Evolutionary conservation across 192 early-diverging fungal genomes (phyloP), one percentile per base, ranked within the genome.

Genomic region (Umbelopsis isabellina): DNA sequence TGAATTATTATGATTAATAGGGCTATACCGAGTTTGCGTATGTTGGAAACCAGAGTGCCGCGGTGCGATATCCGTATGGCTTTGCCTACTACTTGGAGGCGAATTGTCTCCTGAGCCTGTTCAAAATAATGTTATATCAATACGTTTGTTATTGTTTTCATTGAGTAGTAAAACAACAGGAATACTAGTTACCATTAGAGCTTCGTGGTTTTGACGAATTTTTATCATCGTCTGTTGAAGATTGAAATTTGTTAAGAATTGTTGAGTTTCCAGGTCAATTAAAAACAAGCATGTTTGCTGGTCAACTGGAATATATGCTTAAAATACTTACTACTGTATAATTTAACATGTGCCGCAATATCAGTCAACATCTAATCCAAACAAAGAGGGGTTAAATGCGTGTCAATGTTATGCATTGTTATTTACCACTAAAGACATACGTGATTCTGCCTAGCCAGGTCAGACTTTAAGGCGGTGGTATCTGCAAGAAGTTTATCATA

Each of bases 401-500:
- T 3, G 8, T 10, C 23, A 30, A 7, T 55, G 16, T 18, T 25
- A 33, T 33, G 18, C 13, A 3, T 35, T 35, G 2, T 7, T 16
- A 35, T n/a, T 18, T 10, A 16, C 1, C 11, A 35, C 27, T 0
- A 12, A 35, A 61, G 11, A 61, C 55, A 10, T 35, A 61, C 55
- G 30, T 61, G 55, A 61, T 61, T 61, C 55, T 61, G 55, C 33
- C 55, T 25, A 35, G 55, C 55, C 16, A 61, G 30, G 33, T 61
- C 55, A 16, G 27, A 35, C 16, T 61, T 61, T 16, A 61, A 35
- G 0, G 33, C 30, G 0, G 25, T 61, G 55, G 55, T 61, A 35
- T 61, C 55, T 22, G 55, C 55, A n/a, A 61, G 55, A 35, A 61
- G 55, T 61, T 61, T 61, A 8, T 61, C 55, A 16, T 61, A 61